These are phyloP conservation scores for Phytopythium sindhum DNA, from an alignment of 352 stramenopile species.

Conservation along the genomic window DNA sequence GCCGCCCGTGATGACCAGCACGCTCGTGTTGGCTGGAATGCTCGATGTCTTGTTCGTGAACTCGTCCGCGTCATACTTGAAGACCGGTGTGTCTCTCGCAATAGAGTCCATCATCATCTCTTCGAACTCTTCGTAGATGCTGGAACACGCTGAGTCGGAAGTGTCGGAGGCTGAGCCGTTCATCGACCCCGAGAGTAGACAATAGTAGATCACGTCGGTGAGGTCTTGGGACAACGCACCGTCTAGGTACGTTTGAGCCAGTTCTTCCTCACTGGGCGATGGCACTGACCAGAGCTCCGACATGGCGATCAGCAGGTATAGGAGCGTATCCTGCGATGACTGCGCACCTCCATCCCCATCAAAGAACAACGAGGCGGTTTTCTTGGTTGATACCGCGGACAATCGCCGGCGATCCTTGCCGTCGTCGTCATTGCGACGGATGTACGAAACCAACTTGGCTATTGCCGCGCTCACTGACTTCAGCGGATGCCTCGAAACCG, in stretches of 20 bases:
- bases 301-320: conserved; percentile 24
- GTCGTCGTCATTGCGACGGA: not conserved
- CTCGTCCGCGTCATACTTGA: conserved; percentile 29
- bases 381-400: not conserved
- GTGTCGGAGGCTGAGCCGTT: not conserved
- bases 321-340: conserved; percentile 5
- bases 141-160: conserved; percentile 17
- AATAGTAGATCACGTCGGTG: conserved; percentile 18
- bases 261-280: conserved; percentile 18
- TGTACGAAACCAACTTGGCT: not conserved
- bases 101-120: not conserved
- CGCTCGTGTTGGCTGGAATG: conserved; percentile 24
- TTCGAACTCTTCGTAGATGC: conserved; percentile 5
- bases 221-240: conserved; percentile 19
- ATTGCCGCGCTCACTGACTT: not conserved
- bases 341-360: not conserved
- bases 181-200: conserved; percentile 22
- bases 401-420: not conserved
- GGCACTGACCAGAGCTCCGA: conserved; percentile 22
- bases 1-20: conserved; percentile 42
- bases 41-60: conserved; percentile 30
- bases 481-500: not conserved
- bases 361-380: not conserved
- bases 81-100: conserved; percentile 9
- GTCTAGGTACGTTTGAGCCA: conserved; percentile 14